Evolutionary conservation across 1,139 yeast species (phyloP), one percentile per base, ranked within the genome.

Genomic region (Zygosaccharomyces pseudobailii): DNA sequence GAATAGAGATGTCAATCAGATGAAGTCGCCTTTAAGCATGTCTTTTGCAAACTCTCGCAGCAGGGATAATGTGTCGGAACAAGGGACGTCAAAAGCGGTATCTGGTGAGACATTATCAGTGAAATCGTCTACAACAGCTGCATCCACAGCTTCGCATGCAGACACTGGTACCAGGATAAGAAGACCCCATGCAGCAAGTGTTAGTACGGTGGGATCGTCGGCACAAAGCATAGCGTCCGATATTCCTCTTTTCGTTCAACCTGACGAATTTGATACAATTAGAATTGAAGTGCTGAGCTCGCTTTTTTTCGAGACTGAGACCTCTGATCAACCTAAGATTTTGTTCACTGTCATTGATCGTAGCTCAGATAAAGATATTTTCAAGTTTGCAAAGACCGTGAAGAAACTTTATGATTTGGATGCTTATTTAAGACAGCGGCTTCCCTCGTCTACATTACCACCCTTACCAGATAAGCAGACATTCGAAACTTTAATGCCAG

Each of bases 361-460:
- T 27, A 78, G 71, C 7, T 68, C 82, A 1, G 72, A 70, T 27
- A 81, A 81, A 55, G 87, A 82, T 58, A 76, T 85, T 74, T 87
- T 94, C 86, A 74, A 81, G 54, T 75, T 85, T 45, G 69, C 81
- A 25, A 87, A 88, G 59, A 71, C 81, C 3, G 73, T 77, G 47
- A 68, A 74, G 1, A 84, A 83, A 56, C 65, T 87, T 24, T 54
- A 68, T 6, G 72, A 73, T 10, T 72, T 87, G 47, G 90, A 86
- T 62, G 66, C 69, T 25, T 77, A 75, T 43, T 69, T 85, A 6
- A 69, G 86, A 47, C 71, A 71, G 4, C 57, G 77, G 23, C 72
- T 79, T 10, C 80, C 78, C 49, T 69, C 78, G 33, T 81, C 78
- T 55, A 76, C 84, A 19, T 67, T 86, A 34, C 90, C 95, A 0